Percentiles rank a stretch among this genome's conserved stretches.
These are phyloP conservation scores for Phanerochaete carnosa DNA, from an alignment of 768 basidiomycete genomes.

Conservation along the genomic window DNA sequence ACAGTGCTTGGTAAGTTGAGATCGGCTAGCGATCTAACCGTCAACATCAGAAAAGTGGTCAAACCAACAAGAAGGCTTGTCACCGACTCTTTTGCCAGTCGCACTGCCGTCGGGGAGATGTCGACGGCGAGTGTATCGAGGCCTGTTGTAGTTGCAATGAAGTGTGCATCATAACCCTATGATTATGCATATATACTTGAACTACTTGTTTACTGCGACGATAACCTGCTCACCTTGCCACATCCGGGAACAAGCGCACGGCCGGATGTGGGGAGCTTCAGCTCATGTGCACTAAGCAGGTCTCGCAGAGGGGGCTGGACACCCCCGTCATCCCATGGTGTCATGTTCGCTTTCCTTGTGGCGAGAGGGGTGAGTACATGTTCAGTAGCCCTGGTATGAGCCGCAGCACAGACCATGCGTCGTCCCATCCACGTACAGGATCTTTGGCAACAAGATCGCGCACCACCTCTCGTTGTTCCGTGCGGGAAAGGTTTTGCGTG, in stretches of 20 bases:
- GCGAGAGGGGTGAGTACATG: too few relatives aligned
- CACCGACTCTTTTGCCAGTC: conserved; percentile 41
- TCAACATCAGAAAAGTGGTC: not conserved
- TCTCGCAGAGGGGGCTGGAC: conserved; percentile 55
- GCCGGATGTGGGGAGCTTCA: conserved; percentile 41
- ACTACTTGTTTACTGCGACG: too few relatives aligned
- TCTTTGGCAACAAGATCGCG: too few relatives aligned
- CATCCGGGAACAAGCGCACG: conserved; percentile 56
- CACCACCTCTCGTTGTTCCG: too few relatives aligned
- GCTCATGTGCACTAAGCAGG: conserved; percentile 41
- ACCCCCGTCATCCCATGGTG: conserved; percentile 62
- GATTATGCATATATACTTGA: too few relatives aligned
- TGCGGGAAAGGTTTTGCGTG: too few relatives aligned
- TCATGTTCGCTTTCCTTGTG: conserved; percentile 40
- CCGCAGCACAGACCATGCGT: too few relatives aligned
- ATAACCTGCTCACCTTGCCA: conserved; percentile 44
- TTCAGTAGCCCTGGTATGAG: too few relatives aligned
- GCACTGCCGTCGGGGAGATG: conserved; percentile 51
- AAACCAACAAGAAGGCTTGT: not conserved
- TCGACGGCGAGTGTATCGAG: conserved; percentile 53
- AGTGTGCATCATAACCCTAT: conserved; percentile 61
- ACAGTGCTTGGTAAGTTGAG: conserved; percentile 22
- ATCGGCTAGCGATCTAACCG: conserved; percentile 15
- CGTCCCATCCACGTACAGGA: too few relatives aligned
- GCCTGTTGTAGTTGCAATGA: conserved; percentile 47